Conservation (phyloP, 2,329 filamentous ascomycete species). For the Gliomastix tumulicola region DNA sequence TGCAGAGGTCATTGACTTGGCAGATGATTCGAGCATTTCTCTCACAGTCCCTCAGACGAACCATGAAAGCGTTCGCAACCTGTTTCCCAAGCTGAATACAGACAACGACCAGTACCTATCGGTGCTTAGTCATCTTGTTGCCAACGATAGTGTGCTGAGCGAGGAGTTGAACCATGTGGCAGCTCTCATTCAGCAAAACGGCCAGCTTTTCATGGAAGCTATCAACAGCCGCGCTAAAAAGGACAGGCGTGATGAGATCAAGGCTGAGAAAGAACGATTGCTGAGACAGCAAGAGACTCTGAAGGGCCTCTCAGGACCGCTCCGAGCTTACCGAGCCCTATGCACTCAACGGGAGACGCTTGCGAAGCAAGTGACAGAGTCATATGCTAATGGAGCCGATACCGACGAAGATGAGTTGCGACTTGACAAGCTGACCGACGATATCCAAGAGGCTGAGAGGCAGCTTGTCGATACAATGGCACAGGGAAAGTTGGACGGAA, state of each 20-base stretch:
- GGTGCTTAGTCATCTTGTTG: not conserved
- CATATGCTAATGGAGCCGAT: conserved; percentile 42
- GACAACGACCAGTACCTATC: not conserved
- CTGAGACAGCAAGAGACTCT: conserved; percentile 37
- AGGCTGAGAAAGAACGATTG: conserved; percentile 40
- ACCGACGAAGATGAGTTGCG: conserved; percentile 43
- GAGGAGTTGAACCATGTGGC: not conserved
- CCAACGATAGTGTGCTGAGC: not conserved
- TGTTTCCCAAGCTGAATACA: too few species aligned
- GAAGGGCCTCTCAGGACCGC: conserved; percentile 29
- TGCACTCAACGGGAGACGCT: conserved; percentile 36
- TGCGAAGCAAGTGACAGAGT: conserved; percentile 37
- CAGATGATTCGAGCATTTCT: too few species aligned
- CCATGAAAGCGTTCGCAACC: too few species aligned
- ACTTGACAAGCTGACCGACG: conserved; percentile 38
- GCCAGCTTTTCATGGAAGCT: conserved; percentile 36
- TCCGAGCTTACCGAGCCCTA: conserved; percentile 33
- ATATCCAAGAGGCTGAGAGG: conserved; percentile 35
- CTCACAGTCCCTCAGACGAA: too few species aligned
- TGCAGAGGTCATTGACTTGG: too few species aligned
- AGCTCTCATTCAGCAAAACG: conserved; percentile 35
- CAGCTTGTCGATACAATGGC: conserved; percentile 31
- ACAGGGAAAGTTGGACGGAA: conserved; percentile 38
- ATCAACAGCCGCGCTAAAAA: conserved; percentile 38
- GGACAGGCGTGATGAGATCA: conserved; percentile 37